These are phyloP conservation scores for Tricholoma hemisulphureum DNA, from an alignment of 768 basidiomycete genomes.

Conservation along the genomic window DNA sequence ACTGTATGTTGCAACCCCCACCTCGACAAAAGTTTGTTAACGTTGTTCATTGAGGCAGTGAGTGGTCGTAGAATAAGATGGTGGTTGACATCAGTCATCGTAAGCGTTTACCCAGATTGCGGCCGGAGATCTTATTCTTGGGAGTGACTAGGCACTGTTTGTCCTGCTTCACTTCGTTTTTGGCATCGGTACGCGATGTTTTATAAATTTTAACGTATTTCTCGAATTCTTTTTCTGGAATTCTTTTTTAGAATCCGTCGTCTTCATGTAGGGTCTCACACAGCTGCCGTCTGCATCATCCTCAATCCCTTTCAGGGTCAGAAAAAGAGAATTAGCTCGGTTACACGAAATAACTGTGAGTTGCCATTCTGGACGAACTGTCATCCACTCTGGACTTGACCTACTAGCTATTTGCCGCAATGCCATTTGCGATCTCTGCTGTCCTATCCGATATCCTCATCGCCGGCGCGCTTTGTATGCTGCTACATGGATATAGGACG, in stretches of 20 bases:
- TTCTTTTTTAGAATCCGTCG: slow-evolving; percentile 29
- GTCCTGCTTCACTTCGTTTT: slow-evolving; percentile 34
- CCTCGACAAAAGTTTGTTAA: neutral
- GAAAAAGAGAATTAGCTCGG: slow-evolving; percentile 32
- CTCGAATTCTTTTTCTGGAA: neutral
- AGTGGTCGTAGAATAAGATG: slow-evolving; percentile 28
- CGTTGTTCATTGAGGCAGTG: slow-evolving; percentile 20
- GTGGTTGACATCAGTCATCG: slow-evolving; percentile 31
- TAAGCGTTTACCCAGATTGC: slow-evolving; percentile 14
- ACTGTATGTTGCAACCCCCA: slow-evolving; percentile 19
- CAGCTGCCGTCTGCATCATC: neutral
- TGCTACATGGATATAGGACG: slow-evolving; percentile 40
- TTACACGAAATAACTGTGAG: slow-evolving; percentile 36
- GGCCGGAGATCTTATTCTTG: neutral
- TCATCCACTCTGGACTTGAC: neutral
- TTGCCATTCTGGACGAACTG: neutral
- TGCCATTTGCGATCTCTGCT: slow-evolving; percentile 44
- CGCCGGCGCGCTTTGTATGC: slow-evolving; percentile 39
- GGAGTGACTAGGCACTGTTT: slow-evolving; percentile 20
- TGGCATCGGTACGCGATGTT: slow-evolving; percentile 32
- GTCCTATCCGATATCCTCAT: slow-evolving; percentile 47
- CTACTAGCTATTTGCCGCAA: slow-evolving; percentile 37
- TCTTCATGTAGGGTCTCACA: slow-evolving; percentile 22
- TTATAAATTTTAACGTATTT: too few species aligned
- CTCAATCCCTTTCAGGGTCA: slow-evolving; percentile 27